Evolutionary conservation across 257 asterid genomes (phyloP).

Genomic region (Voacanga thouarsii): DNA sequence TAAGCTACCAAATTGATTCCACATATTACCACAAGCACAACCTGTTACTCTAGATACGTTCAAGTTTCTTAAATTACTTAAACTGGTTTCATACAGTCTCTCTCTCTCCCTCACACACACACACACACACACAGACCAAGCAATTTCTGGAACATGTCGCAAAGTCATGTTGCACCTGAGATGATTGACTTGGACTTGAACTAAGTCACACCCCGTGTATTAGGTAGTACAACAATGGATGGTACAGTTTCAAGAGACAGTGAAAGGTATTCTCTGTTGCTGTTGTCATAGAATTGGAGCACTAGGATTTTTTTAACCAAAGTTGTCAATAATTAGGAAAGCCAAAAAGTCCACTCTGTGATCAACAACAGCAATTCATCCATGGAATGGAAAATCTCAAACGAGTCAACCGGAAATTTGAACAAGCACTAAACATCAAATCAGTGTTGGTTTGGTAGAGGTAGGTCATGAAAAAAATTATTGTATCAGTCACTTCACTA

Average conservation of each 20-base stretch:
- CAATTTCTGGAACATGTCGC: background rate
- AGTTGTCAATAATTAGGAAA: slow-evolving; percentile 22
- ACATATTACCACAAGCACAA: too few species aligned
- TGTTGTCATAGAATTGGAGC: slow-evolving; percentile 54
- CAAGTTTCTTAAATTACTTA: too few species aligned
- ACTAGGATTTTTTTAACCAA: slow-evolving; percentile 16
- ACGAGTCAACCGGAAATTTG: slow-evolving; percentile 28
- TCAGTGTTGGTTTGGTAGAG: slow-evolving; percentile 19
- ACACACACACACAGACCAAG: too few species aligned
- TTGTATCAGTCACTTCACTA: slow-evolving; percentile 9
- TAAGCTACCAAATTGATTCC: too few species aligned
- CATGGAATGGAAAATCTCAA: background rate
- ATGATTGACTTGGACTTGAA: slow-evolving; percentile 33
- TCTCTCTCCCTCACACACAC: too few species aligned
- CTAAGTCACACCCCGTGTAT: slow-evolving; percentile 27
- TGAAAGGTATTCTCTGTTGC: slow-evolving; percentile 7
- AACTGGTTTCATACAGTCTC: too few species aligned
- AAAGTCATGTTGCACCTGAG: slow-evolving; percentile 6
- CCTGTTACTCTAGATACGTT: too few species aligned
- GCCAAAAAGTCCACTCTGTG: slow-evolving; percentile 2
- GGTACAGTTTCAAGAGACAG: slow-evolving; percentile 15
- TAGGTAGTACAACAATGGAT: slow-evolving; percentile 34
- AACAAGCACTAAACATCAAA: slow-evolving; percentile 19
- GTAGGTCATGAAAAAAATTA: slow-evolving; percentile 4
- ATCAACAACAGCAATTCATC: slow-evolving; percentile 10